A percentile compares a stretch with the other conserved stretches of the same genome.
Evolutionary conservation across 2,329 filamentous ascomycete species (phyloP).

Genomic region (Alternaria rosae): DNA sequence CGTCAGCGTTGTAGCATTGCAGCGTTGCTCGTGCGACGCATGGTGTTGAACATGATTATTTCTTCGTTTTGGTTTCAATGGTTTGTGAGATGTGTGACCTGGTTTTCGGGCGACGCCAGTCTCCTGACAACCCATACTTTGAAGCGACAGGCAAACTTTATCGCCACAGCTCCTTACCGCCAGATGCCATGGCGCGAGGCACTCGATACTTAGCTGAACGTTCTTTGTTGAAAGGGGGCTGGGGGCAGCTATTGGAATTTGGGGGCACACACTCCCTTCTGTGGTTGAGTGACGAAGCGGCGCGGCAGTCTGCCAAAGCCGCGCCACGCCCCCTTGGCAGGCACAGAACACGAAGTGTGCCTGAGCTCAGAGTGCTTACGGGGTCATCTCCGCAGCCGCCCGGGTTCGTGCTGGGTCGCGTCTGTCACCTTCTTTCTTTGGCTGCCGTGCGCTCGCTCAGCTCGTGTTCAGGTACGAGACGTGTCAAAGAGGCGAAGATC

Average conservation of each 20-base stretch:
- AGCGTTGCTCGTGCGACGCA: background rate
- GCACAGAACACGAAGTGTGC: conserved; percentile 3
- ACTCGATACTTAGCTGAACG: background rate
- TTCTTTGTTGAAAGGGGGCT: background rate
- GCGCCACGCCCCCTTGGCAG: conserved; percentile 6
- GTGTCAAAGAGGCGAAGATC: background rate
- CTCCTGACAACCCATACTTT: background rate
- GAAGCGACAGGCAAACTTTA: background rate
- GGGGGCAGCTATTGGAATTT: background rate
- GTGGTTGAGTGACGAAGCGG: conserved; percentile 2
- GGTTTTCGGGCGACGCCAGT: background rate
- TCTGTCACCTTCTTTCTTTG: conserved; percentile 1
- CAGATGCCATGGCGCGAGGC: background rate
- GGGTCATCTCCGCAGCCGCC: conserved; percentile 6
- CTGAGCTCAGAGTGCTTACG: background rate
- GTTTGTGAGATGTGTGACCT: background rate
- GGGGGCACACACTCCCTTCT: background rate
- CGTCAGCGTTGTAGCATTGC: background rate
- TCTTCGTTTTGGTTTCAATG: background rate
- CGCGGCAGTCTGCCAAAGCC: conserved; percentile 2
- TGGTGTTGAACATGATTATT: background rate
- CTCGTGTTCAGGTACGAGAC: background rate
- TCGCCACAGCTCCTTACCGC: background rate
- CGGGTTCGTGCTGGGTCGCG: conserved; percentile 1
- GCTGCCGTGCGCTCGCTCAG: background rate